Evolutionary conservation across 306 rosid species (phyloP).

Genomic region (Quercus dentata): DNA sequence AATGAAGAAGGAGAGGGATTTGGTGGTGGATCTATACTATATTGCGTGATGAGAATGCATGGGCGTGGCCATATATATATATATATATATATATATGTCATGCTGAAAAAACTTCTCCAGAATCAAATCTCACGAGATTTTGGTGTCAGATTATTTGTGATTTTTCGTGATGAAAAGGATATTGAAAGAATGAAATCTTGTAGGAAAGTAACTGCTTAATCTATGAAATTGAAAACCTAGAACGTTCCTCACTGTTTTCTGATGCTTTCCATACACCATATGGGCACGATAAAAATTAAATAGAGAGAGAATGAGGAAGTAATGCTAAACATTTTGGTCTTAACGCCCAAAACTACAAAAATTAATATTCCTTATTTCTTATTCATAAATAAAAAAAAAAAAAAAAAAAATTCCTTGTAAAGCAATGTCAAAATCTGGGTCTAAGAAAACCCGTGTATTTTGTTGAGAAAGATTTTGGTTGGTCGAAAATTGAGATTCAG

Average conservation of each 20-base stretch:
- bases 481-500: too few species aligned
- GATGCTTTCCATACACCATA: neutral
- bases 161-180: neutral
- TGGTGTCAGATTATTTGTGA: neutral
- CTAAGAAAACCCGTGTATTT: neutral
- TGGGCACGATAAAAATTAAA: neutral
- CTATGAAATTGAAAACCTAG: neutral
- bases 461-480: neutral
- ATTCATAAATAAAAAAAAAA: too few species aligned
- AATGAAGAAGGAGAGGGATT: constrained; percentile 17
- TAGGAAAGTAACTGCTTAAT: too few species aligned
- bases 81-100: neutral
- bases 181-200: neutral
- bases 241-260: neutral
- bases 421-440: neutral
- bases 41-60: constrained; percentile 43
- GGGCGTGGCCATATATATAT: neutral
- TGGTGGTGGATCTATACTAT: constrained; percentile 23
- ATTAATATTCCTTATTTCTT: neutral
- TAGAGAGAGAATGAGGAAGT: neutral
- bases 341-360: neutral
- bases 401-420: neutral
- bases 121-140: constrained; percentile 2
- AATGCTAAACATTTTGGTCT: neutral
- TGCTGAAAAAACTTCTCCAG: neutral